These are phyloP conservation scores for Dinochytrium kinnereticum DNA, from an alignment of 371 early-diverging fungal genomes.

Conservation along the genomic window DNA sequence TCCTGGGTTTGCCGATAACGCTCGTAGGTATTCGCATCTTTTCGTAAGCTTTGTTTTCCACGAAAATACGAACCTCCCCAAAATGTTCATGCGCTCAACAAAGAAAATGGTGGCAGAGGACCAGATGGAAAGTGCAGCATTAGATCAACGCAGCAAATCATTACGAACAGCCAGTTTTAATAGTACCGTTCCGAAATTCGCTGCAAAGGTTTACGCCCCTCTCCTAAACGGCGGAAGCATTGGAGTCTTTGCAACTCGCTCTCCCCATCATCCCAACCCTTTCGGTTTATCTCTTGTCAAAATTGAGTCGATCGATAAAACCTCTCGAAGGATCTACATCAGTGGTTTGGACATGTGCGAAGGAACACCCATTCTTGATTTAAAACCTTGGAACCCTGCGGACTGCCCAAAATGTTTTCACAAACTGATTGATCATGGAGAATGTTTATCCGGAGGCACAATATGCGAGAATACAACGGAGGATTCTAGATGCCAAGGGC, in stretches of 20 bases:
- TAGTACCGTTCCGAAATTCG: slow-evolving; percentile 33
- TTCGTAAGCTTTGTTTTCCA: slow-evolving; percentile 42
- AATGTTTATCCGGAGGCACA: neutral
- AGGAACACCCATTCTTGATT: slow-evolving; percentile 39
- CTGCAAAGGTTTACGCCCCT: slow-evolving; percentile 40
- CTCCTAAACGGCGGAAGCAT: slow-evolving; percentile 35
- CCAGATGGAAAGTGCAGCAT: neutral
- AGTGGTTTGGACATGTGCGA: slow-evolving; percentile 39
- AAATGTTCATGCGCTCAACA: slow-evolving; percentile 27
- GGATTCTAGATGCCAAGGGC: slow-evolving; percentile 10
- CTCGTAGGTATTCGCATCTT: slow-evolving; percentile 32
- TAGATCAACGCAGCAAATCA: slow-evolving; percentile 15
- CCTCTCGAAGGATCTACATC: slow-evolving; percentile 21
- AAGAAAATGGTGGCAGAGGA: neutral
- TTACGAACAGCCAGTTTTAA: slow-evolving; percentile 26
- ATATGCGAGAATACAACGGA: neutral
- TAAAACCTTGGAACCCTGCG: slow-evolving; percentile 45
- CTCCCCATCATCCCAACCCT: slow-evolving; percentile 45
- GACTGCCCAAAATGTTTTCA: slow-evolving; percentile 37
- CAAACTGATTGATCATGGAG: slow-evolving; percentile 35
- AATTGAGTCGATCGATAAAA: slow-evolving; percentile 32
- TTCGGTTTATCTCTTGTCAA: slow-evolving; percentile 37
- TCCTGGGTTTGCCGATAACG: neutral
- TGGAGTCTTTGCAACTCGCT: slow-evolving; percentile 42
- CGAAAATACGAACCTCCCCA: slow-evolving; percentile 45